Percentiles rank a stretch among this genome's conserved stretches.
These are phyloP conservation scores for Bidens hawaiensis DNA, from an alignment of 140 eudicot genomes.

Conservation along the genomic window DNA sequence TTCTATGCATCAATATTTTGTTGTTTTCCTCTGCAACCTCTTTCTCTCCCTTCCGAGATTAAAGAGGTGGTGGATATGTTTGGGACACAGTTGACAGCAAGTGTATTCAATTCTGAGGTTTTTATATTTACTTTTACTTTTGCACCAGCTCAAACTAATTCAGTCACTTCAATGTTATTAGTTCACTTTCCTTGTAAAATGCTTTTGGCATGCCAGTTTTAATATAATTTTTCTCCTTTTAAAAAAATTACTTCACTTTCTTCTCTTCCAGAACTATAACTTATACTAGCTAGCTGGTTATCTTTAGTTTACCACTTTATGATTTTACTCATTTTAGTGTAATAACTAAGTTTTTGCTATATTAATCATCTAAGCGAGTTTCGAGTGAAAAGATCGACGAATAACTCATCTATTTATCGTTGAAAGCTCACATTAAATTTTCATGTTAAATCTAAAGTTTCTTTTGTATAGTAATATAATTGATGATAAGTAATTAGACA, in stretches of 20 bases:
- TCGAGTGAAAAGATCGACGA: too few species aligned
- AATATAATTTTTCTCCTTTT: too few species aligned
- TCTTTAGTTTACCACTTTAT: background rate
- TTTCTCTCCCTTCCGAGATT: constrained; percentile 12
- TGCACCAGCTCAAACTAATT: constrained; percentile 36
- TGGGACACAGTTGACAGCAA: constrained; percentile 25
- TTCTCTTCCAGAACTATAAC: too few species aligned
- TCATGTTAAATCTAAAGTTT: background rate
- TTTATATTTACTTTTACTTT: constrained; percentile 20
- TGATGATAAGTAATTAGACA: too few species aligned
- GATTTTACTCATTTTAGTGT: background rate
- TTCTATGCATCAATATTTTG: constrained; percentile 31
- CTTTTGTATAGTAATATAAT: too few species aligned
- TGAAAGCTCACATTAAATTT: background rate
- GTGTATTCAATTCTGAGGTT: constrained; percentile 32
- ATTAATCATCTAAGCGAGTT: too few species aligned
- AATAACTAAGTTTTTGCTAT: background rate
- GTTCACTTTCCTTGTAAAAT: constrained; percentile 16
- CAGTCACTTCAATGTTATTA: constrained; percentile 54
- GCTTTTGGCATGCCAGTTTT: too few species aligned
- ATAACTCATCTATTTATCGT: background rate
- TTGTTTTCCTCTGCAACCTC: constrained; percentile 37
- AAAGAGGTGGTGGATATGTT: constrained; percentile 25
- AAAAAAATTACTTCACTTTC: constrained; percentile 16
- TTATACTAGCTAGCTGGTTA: too few species aligned